Percentiles rank a stretch among this genome's conserved stretches.
Conservation (phyloP, 495 filamentous ascomycete species). For the Aspergillus panamensis region DNA sequence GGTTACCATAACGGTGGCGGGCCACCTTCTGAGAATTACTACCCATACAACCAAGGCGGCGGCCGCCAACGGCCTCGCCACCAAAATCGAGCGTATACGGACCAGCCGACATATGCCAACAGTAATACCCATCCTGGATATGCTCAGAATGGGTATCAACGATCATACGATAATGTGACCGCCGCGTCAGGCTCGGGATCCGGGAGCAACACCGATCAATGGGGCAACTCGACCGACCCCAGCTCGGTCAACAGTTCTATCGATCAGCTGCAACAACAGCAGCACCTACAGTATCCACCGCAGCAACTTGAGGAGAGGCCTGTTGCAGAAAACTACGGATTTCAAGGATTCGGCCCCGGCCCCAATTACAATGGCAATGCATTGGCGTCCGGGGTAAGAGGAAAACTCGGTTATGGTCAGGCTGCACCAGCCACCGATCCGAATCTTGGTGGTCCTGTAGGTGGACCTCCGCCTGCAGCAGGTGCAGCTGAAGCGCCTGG, state of each 20-base stretch:
- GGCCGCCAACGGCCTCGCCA: slow-evolving; percentile 38
- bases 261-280: slow-evolving; percentile 56
- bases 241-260: slow-evolving; percentile 89
- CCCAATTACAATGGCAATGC: slow-evolving; percentile 27
- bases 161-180: slow-evolving; percentile 77
- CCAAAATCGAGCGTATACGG: slow-evolving; percentile 48
- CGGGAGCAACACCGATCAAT: slow-evolving; percentile 59
- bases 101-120: slow-evolving; percentile 36
- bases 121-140: slow-evolving; percentile 53
- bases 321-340: slow-evolving; percentile 53
- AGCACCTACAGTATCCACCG: slow-evolving; percentile 27
- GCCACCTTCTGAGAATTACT: slow-evolving; percentile 38
- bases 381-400: slow-evolving; percentile 11
- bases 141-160: slow-evolving; percentile 64
- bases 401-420: slow-evolving; percentile 17
- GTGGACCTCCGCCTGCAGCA: slow-evolving; percentile 25
- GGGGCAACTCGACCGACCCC: slow-evolving; percentile 80
- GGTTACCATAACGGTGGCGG: slow-evolving; percentile 34
- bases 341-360: slow-evolving; percentile 46
- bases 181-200: slow-evolving; percentile 68
- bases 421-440: slow-evolving; percentile 20
- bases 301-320: slow-evolving; percentile 46
- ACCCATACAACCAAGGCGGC: slow-evolving; percentile 34
- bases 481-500: slow-evolving; percentile 20
- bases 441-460: slow-evolving; percentile 25